Percentiles rank a stretch among this genome's conserved stretches.
Conservation (phyloP, 1,284 basidiomycete species). For the Irpex sp. region DNA sequence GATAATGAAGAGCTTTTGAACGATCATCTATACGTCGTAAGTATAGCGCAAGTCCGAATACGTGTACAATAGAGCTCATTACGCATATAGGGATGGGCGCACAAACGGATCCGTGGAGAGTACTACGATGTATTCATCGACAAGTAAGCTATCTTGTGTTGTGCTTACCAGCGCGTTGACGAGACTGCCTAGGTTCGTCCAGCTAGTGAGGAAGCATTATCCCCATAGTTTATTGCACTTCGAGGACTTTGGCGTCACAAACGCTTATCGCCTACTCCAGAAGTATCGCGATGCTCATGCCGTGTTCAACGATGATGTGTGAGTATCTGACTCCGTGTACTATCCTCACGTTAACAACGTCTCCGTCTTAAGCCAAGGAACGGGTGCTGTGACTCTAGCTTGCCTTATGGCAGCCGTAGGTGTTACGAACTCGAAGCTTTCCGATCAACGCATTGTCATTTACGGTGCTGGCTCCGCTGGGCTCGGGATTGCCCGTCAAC, state of each 20-base stretch:
- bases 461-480: slow-evolving; percentile 85
- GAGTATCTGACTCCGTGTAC: slow-evolving; percentile 16
- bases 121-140: slow-evolving; percentile 69
- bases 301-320: slow-evolving; percentile 83
- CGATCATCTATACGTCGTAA: slow-evolving; percentile 66
- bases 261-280: slow-evolving; percentile 71
- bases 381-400: slow-evolving; percentile 81
- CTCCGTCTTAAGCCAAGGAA: slow-evolving; percentile 62
- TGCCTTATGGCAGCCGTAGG: slow-evolving; percentile 74
- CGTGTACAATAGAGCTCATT: neutral
- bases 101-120: slow-evolving; percentile 60
- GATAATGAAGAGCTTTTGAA: slow-evolving; percentile 63
- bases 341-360: slow-evolving; percentile 3
- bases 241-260: slow-evolving; percentile 75
- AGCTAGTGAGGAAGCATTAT: slow-evolving; percentile 40
- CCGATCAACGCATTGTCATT: slow-evolving; percentile 75
- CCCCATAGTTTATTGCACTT: slow-evolving; percentile 64
- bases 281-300: slow-evolving; percentile 65
- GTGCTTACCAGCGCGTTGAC: neutral
- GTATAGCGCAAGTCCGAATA: neutral
- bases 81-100: slow-evolving; percentile 56
- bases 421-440: slow-evolving; percentile 65
- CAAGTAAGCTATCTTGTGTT: slow-evolving; percentile 37
- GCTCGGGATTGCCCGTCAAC: slow-evolving; percentile 69
- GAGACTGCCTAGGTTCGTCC: slow-evolving; percentile 33